phyloP scores from a whole-genome alignment of 2,329 filamentous ascomycete genomes.

The Epichloe sylvatica region DNA sequence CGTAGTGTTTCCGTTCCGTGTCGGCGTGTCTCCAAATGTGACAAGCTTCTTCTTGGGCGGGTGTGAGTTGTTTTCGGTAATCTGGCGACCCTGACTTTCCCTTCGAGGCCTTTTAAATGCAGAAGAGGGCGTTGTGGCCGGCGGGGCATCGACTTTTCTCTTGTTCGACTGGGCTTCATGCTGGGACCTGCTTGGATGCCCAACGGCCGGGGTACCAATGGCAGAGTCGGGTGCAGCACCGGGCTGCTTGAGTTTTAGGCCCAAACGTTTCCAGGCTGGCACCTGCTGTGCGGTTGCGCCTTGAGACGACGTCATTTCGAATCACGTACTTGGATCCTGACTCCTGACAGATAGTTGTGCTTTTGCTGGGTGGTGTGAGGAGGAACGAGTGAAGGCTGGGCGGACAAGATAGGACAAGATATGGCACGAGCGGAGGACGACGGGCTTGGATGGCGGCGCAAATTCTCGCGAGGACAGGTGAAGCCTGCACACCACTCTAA shows the following conservation, averaged over 20 bases:
- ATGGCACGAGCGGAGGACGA: not conserved
- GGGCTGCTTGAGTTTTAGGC: constrained; percentile 43
- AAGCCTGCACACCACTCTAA: not conserved
- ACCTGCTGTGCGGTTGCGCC: constrained; percentile 32
- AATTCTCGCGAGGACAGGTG: not conserved
- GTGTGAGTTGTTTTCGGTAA: constrained; percentile 14
- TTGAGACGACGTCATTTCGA: constrained; percentile 29
- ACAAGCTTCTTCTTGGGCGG: constrained; percentile 33
- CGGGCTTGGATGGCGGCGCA: not conserved
- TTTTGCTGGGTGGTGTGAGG: not conserved
- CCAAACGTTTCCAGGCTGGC: constrained; percentile 49
- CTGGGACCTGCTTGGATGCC: constrained; percentile 23
- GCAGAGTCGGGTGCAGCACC: constrained; percentile 19
- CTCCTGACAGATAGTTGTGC: constrained; percentile 5
- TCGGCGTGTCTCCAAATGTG: constrained; percentile 31
- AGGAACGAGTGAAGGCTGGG: not conserved
- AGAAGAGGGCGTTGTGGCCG: constrained; percentile 15
- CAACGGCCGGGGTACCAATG: constrained; percentile 20
- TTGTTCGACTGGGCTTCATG: constrained; percentile 22
- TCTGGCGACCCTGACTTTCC: constrained; percentile 12
- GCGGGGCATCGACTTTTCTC: constrained; percentile 25
- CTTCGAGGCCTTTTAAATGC: constrained; percentile 22
- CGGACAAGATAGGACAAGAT: not conserved
- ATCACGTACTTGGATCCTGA: not conserved
- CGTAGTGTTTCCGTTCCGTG: constrained; percentile 17